phyloP scores from a whole-genome alignment of 169 alveolate species.

The Plasmodium gonderi region DNA sequence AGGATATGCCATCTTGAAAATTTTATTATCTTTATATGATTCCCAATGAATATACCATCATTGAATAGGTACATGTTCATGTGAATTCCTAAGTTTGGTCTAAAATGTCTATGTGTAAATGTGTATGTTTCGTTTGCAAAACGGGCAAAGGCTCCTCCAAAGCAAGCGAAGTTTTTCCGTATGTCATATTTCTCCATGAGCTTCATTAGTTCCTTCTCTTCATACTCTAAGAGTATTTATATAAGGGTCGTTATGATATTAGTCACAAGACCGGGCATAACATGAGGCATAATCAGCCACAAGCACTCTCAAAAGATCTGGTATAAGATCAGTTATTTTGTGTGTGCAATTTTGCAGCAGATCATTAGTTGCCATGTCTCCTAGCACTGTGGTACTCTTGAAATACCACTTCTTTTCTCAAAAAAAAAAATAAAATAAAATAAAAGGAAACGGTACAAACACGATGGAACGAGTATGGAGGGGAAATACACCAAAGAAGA shows the following conservation, averaged over 20 bases:
- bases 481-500: not conserved
- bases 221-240: not conserved
- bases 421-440: too few species aligned
- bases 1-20: conserved; percentile 73
- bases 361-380: too few species aligned
- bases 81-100: conserved; percentile 47
- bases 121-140: conserved; percentile 45
- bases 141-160: not conserved
- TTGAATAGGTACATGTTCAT: conserved; percentile 38
- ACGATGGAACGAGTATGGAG: not conserved
- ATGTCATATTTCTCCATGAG: conserved; percentile 5
- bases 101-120: conserved; percentile 13
- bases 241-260: too few species aligned
- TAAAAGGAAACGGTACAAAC: too few species aligned
- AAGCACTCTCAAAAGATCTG: too few species aligned
- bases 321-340: too few species aligned
- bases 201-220: not conserved
- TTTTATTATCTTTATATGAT: conserved; percentile 21
- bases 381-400: too few species aligned
- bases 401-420: too few species aligned
- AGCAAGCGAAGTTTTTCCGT: conserved; percentile 13
- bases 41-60: not conserved
- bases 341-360: too few species aligned
- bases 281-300: too few species aligned
- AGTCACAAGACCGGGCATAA: too few species aligned